Percentiles rank a stretch among this genome's conserved stretches.
phyloP scores from a whole-genome alignment of 768 basidiomycete genomes.

The Termitomyces sp. region DNA sequence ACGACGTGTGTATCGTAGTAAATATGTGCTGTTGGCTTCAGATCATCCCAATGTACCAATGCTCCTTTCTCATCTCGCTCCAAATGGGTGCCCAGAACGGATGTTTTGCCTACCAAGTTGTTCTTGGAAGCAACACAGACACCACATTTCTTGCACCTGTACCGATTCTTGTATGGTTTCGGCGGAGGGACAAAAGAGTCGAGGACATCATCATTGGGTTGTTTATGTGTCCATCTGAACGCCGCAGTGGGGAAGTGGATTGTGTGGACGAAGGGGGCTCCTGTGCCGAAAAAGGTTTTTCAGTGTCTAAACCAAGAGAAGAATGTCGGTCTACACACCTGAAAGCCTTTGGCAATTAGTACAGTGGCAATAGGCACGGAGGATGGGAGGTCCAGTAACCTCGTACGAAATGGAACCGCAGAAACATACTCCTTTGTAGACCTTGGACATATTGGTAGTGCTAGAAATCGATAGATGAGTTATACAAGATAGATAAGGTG shows the following conservation, averaged over 20 bases:
- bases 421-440: conserved; percentile 52
- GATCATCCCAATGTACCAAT: conserved; percentile 47
- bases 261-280: conserved; percentile 59
- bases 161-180: conserved; percentile 60
- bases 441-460: conserved; percentile 1
- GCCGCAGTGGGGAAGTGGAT: conserved; percentile 47
- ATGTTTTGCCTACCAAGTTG: conserved; percentile 41
- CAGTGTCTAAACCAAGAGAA: background rate
- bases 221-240: conserved; percentile 52
- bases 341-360: conserved; percentile 61
- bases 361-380: conserved; percentile 69
- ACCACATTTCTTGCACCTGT: conserved; percentile 62
- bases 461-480: background rate
- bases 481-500: background rate
- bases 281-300: conserved; percentile 23
- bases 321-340: conserved; percentile 29
- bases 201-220: conserved; percentile 29
- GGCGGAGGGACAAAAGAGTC: conserved; percentile 43
- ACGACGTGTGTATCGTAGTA: conserved; percentile 64
- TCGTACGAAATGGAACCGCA: conserved; percentile 50
- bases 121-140: conserved; percentile 50
- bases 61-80: conserved; percentile 48
- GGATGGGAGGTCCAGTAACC: conserved; percentile 42
- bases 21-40: conserved; percentile 62
- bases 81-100: conserved; percentile 56